Conservation (phyloP, 331 rosid species). For the Malus hybrid region DNA sequence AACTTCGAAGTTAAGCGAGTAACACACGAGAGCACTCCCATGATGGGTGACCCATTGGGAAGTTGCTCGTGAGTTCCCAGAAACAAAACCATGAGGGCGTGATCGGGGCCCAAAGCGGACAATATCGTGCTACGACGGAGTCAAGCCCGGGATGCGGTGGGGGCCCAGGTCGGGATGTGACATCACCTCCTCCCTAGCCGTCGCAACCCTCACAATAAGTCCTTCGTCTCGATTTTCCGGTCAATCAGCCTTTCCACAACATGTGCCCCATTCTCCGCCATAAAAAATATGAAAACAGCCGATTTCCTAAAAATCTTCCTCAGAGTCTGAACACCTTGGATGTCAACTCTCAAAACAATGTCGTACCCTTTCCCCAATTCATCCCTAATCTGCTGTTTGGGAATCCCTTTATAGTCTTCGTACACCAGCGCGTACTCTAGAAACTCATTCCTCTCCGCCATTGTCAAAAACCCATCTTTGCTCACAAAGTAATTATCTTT, state of each 20-base stretch:
- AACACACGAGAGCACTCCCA: too few relatives aligned
- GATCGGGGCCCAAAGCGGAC: too few relatives aligned
- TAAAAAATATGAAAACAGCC: slow-evolving; percentile 66
- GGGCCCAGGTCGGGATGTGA: too few relatives aligned
- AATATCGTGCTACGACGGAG: too few relatives aligned
- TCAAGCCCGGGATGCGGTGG: too few relatives aligned
- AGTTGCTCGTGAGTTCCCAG: too few relatives aligned
- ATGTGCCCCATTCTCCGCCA: slow-evolving; percentile 68
- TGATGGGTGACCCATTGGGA: too few relatives aligned
- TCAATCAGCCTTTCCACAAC: slow-evolving; percentile 16
- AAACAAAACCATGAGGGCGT: too few relatives aligned
- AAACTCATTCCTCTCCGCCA: slow-evolving; percentile 55
- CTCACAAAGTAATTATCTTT: slow-evolving; percentile 60
- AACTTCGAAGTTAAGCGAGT: too few relatives aligned
- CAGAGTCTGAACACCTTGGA: slow-evolving; percentile 81
- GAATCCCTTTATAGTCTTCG: slow-evolving; percentile 85
- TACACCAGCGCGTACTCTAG: slow-evolving; percentile 81
- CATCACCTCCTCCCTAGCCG: slow-evolving; percentile 69
- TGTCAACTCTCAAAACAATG: slow-evolving; percentile 74
- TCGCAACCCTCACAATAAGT: slow-evolving; percentile 70
- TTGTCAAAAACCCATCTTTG: slow-evolving; percentile 56
- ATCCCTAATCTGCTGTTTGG: slow-evolving; percentile 77
- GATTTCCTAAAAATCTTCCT: slow-evolving; percentile 57
- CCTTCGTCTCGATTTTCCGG: slow-evolving; percentile 70
- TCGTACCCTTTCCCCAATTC: slow-evolving; percentile 64